A percentile compares a stretch with the other conserved stretches of the same genome.
phyloP scores from a whole-genome alignment of 805 yeast genomes.

The Hanseniaspora opuntiae region DNA sequence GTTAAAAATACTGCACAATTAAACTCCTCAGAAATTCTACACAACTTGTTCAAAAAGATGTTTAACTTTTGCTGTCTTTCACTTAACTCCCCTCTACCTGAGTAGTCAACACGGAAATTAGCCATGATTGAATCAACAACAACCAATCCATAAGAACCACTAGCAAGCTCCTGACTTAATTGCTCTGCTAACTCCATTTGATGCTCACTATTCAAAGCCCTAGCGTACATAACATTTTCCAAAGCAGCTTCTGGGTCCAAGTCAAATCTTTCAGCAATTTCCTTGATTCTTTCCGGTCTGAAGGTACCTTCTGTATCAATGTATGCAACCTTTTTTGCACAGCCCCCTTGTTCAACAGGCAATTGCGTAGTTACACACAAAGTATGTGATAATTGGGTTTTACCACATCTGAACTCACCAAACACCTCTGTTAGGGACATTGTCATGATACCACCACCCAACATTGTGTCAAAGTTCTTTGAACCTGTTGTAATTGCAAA shows the following conservation, averaged over 20 bases:
- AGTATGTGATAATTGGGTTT: slow-evolving; percentile 92
- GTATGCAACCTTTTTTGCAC: slow-evolving; percentile 91
- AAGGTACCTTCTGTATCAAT: slow-evolving; percentile 97
- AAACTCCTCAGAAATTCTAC: slow-evolving; percentile 89
- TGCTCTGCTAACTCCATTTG: slow-evolving; percentile 73
- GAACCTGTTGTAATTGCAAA: slow-evolving; percentile 93
- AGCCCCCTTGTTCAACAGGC: slow-evolving; percentile 95
- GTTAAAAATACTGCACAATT: slow-evolving; percentile 94
- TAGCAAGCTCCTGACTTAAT: slow-evolving; percentile 94
- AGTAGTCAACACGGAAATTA: slow-evolving; percentile 80
- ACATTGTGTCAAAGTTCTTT: slow-evolving; percentile 75
- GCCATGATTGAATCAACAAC: slow-evolving; percentile 97
- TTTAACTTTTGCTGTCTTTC: slow-evolving; percentile 93
- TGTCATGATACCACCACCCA: slow-evolving; percentile 95
- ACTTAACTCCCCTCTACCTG: slow-evolving; percentile 90
- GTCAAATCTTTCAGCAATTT: slow-evolving; percentile 85
- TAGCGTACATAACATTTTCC: slow-evolving; percentile 92
- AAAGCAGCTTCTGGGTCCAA: slow-evolving; percentile 82
- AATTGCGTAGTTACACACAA: slow-evolving; percentile 92
- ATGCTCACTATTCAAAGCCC: slow-evolving; percentile 95
- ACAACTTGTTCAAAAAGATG: slow-evolving; percentile 77
- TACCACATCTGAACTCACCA: slow-evolving; percentile 96
- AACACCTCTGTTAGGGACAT: slow-evolving; percentile 92
- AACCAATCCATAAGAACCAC: slow-evolving; percentile 73
- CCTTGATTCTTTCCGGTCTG: slow-evolving; percentile 76